Base-by-base conservation (phyloP, 345 rosid genomes). In the Isatis tinctoria region DNA sequence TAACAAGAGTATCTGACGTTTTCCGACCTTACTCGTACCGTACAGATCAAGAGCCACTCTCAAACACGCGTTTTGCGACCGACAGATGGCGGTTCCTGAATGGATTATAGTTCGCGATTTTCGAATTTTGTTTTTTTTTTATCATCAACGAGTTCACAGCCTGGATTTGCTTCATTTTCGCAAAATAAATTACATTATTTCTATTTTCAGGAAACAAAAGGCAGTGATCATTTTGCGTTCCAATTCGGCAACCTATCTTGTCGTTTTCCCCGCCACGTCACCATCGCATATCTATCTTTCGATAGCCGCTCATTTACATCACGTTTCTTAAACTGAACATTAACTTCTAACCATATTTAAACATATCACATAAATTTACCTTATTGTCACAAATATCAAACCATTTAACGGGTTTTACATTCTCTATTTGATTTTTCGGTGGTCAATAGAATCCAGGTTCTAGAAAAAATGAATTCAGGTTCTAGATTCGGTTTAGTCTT, bases 191-290 rank as follows among this genome's bases (percentile, higher is more conserved):
- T 27, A 37, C 1, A 16, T 1, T 1, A 58, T 60, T 24, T 57
- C 4, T 66, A 17, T 41, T 54, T 66, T 49, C 64, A 60, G 17
- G 63, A 75, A 69, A 69, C 16, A 64, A 64, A 65, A 56, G 59
- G 33, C 37, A 32, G 63, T 59, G 63, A 59, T 66, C 52, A 66
- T 72, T 77, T 77, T 71, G 77, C 81, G 69, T 78, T 72, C 65
- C 51, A 52, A 72, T 71, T 66, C 73, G 77, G 81, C 77, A 72
- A 78, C 65, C 73, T 59, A 51, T 43, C n/a, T 72, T 72, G 81
- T 78, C 81, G 73, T 78, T 66, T 77, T 65, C 45, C 1, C 5
- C 35, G 35, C 58, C 77, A 77, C 73, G 73, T 77, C 73, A 59
- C 16, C n/a, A 22, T 3, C 49, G 13, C 20, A 18, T 47, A 54